Evolutionary conservation across 495 filamentous ascomycete species (phyloP).

Genomic region (Podospora anserina): DNA sequence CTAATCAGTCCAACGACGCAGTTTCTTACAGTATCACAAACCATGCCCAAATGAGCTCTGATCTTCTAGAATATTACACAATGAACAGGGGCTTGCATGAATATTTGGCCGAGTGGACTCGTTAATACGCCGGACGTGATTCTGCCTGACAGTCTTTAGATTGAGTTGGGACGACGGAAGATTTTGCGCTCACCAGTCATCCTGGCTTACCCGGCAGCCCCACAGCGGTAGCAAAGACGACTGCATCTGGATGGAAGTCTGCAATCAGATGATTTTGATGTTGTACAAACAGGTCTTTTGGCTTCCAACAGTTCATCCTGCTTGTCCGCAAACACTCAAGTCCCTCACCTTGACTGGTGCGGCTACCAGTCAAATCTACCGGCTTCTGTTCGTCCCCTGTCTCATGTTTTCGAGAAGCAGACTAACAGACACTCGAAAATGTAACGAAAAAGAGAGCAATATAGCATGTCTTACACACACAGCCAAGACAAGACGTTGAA

Average conservation of each 20-base stretch:
- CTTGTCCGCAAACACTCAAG: neutral
- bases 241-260: neutral
- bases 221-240: neutral
- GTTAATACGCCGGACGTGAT: neutral
- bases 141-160: neutral
- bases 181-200: neutral
- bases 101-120: neutral
- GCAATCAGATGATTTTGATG: neutral
- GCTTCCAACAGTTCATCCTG: neutral
- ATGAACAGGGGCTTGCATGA: neutral
- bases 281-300: neutral
- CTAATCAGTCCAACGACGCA: too few species aligned
- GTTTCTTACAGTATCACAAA: too few species aligned
- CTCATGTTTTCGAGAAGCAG: neutral
- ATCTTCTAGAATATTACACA: neutral
- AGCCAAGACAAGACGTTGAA: slow-evolving; percentile 2
- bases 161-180: neutral
- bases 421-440: neutral
- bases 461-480: neutral
- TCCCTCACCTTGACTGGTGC: neutral
- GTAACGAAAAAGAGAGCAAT: too few species aligned
- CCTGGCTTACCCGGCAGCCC: neutral
- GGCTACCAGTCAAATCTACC: neutral
- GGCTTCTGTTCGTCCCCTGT: neutral
- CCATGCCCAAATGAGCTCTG: too few species aligned